These are phyloP conservation scores for Periglandula ipomoeae DNA, from an alignment of 2,329 filamentous ascomycete genomes.

Conservation along the genomic window DNA sequence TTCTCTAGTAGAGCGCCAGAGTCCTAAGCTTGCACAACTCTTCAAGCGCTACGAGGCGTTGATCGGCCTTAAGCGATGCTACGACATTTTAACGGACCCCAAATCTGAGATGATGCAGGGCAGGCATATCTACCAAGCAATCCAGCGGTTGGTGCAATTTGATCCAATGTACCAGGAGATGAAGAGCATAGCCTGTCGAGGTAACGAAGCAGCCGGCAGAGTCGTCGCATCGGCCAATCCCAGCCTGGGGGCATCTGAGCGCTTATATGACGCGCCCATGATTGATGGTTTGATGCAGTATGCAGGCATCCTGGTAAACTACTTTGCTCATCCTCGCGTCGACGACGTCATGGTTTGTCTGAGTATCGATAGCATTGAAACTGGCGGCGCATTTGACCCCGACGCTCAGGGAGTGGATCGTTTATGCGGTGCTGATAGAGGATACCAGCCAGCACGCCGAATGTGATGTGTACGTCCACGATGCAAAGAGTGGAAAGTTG, in stretches of 20 bases:
- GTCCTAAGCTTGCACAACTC: background rate
- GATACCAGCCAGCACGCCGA: background rate
- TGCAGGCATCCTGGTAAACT: background rate
- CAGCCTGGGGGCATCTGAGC: background rate
- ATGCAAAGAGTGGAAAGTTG: background rate
- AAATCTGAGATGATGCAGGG: background rate
- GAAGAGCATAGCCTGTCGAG: background rate
- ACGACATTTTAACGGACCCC: background rate
- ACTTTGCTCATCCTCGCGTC: background rate
- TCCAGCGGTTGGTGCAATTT: background rate
- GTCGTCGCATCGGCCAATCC: background rate
- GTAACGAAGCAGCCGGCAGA: background rate
- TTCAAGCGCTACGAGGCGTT: background rate
- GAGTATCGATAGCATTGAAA: background rate
- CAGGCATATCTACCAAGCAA: background rate
- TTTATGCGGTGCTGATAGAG: background rate
- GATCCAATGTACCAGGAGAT: background rate
- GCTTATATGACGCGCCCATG: background rate
- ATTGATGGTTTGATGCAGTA: conserved; percentile 1
- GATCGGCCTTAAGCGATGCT: background rate
- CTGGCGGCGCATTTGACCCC: background rate
- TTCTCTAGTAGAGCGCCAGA: background rate
- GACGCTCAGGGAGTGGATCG: background rate
- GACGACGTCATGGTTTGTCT: background rate
- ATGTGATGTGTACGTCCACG: background rate